Conservation (phyloP, 208 protist genomes). For the Leishmania amazonensis region DNA sequence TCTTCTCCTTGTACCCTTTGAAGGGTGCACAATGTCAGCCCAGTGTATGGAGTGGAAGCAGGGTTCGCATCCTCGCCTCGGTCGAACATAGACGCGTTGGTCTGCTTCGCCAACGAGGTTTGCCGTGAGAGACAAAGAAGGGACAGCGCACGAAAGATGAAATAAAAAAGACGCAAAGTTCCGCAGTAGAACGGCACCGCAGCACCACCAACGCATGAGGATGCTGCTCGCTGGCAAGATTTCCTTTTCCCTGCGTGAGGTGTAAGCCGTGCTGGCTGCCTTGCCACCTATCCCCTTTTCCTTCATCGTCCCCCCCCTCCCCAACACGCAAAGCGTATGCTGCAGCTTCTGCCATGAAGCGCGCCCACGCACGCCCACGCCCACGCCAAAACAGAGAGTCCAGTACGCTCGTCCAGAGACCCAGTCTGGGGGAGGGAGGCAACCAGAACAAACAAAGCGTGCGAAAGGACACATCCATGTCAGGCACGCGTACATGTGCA, state of each 20-base stretch:
- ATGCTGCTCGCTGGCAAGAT: background rate
- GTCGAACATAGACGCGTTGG: background rate
- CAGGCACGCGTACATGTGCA: background rate
- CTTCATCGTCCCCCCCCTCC: background rate
- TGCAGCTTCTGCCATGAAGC: background rate
- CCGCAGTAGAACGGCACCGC: background rate
- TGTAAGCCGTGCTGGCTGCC: background rate
- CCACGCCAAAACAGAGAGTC: no score
- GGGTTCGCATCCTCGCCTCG: background rate
- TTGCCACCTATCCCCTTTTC: background rate
- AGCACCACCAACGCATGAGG: background rate
- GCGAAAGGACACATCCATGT: background rate
- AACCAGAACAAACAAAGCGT: background rate
- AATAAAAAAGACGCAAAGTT: background rate
- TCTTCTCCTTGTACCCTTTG: background rate
- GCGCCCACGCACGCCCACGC: no score
- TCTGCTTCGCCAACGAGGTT: background rate
- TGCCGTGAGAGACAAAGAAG: background rate
- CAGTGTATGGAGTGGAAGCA: background rate
- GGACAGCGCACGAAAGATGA: background rate
- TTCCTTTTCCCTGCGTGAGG: background rate
- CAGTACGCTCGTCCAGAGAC: background rate
- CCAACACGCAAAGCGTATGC: background rate
- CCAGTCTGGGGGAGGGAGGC: background rate
- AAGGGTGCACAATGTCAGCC: background rate